Base-by-base conservation (phyloP, 805 yeast species). In the Kodamaea kaohsiungensis region DNA sequence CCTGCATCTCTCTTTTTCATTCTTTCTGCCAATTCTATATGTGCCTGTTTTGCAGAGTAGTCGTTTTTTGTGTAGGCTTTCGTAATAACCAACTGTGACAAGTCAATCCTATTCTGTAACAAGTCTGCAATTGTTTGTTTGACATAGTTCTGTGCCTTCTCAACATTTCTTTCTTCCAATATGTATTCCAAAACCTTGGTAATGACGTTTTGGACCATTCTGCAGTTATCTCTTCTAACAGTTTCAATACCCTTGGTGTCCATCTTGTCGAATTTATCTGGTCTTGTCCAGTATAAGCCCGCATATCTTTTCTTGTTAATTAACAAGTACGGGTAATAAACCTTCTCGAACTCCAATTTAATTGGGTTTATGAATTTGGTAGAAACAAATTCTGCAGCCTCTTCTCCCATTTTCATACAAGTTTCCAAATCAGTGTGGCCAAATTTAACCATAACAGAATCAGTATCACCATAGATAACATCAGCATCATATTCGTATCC, bases 201-300 rank as follows among this genome's bases (percentile, higher is more conserved):
- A 71, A 95, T 89, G 16, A 96, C 99, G 64, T 89, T 88, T 61
- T 92, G 97, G 3, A 96, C 99, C 60, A 95, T 75, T 43, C 96
- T 83, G 71, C 99, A 95, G 60, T 96, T 96, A 67, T 95, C 99
- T 78, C 99, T 85, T 70, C 99, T 86, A 43, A 95, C 99, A 0
- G 99, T 95, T 65, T 96, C 99, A 57, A 95, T 88, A 69, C 99
- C 99, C 66, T 95, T 95, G 35, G 98, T 93, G 69, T 95, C 99
- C 91, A 95, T 87, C 72, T 95, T 95, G 70, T 96, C 99, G 64
- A 83, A 90, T 59, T 89, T 90, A n/a, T 89, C 84, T 0, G 98
- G 87, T 47, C 83, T 82, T 0, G 99, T 95, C 99, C 99, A 95
- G 66, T 86, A 93, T 45, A 95, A 76, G 0, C 99, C 99, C 1